phyloP scores from a whole-genome alignment of 306 rosid genomes.

The Pyrus betulifolia region DNA sequence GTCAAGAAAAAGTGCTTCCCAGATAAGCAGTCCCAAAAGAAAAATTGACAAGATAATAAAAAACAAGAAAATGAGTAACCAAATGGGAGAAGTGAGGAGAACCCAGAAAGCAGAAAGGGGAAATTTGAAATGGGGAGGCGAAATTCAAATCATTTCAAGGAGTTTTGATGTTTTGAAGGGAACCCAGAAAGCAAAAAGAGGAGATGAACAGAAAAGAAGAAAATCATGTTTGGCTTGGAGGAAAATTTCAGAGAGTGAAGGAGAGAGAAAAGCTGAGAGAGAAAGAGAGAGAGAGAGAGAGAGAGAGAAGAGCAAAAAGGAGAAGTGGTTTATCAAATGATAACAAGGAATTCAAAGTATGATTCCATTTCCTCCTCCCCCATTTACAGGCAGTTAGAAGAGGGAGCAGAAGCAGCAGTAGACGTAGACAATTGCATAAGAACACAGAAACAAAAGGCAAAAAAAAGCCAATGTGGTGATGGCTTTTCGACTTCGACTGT shows the following conservation, averaged over 20 bases:
- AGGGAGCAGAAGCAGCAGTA: slow-evolving; percentile 67
- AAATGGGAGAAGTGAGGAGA: slow-evolving; percentile 33
- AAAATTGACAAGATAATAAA: slow-evolving; percentile 8
- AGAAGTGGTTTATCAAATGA: slow-evolving; percentile 41
- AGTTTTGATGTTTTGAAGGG: slow-evolving; percentile 43
- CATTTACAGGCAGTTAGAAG: slow-evolving; percentile 77
- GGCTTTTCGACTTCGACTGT: slow-evolving; percentile 53
- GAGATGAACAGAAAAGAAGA: slow-evolving; percentile 36
- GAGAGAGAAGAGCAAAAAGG: not conserved
- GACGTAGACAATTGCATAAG: slow-evolving; percentile 75
- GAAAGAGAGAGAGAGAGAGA: not conserved
- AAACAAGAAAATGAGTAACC: slow-evolving; percentile 17
- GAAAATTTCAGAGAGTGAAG: slow-evolving; percentile 5
- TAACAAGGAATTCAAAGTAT: slow-evolving; percentile 74
- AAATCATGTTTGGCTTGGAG: slow-evolving; percentile 29
- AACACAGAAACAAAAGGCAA: slow-evolving; percentile 73
- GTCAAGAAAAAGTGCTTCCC: slow-evolving; percentile 22
- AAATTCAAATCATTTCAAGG: slow-evolving; percentile 58
- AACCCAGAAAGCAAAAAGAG: slow-evolving; percentile 38
- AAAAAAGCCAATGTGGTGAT: slow-evolving; percentile 55
- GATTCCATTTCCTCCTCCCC: slow-evolving; percentile 52
- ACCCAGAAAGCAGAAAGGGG: slow-evolving; percentile 31
- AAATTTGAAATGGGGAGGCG: slow-evolving; percentile 62
- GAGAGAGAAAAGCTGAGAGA: not conserved
- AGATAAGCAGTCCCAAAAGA: not conserved